These are phyloP conservation scores for Pleodorina starrii DNA, from an alignment of 139 green algal genomes.

Conservation along the genomic window DNA sequence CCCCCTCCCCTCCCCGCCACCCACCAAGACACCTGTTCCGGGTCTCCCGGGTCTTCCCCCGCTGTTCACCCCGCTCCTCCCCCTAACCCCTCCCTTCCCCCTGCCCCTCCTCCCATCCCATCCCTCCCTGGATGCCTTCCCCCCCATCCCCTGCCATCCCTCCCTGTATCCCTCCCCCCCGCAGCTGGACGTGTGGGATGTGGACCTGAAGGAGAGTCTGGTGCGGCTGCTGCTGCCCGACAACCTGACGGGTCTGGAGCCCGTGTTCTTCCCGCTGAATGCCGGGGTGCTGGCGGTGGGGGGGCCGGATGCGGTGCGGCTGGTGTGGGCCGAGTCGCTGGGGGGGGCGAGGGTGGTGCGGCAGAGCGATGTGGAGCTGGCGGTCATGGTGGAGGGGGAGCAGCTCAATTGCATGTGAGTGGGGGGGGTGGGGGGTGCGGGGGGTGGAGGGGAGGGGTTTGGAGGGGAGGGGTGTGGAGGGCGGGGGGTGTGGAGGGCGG, in stretches of 20 bases:
- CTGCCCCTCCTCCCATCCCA: no score
- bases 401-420: conserved; percentile 28
- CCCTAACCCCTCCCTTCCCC: no score
- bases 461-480: no score
- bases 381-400: conserved; percentile 26
- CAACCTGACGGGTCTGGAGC: not conserved
- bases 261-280: conserved; percentile 27
- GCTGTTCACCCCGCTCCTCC: no score
- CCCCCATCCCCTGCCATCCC: no score
- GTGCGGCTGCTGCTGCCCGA: conserved; percentile 19
- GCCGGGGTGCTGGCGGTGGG: conserved; percentile 5
- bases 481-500: no score
- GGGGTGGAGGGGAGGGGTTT: not conserved
- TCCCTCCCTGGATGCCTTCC: no score
- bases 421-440: not conserved
- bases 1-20: no score
- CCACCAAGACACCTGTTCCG: no score
- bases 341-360: not conserved
- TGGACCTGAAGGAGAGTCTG: conserved; percentile 31
- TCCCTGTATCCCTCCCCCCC: no score
- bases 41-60: no score
- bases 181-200: conserved; percentile 47
- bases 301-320: not conserved
- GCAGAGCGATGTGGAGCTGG: conserved; percentile 41
- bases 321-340: conserved; percentile 42